Conservation (phyloP, 495 filamentous ascomycete genomes). For the Neurospora sp. region DNA sequence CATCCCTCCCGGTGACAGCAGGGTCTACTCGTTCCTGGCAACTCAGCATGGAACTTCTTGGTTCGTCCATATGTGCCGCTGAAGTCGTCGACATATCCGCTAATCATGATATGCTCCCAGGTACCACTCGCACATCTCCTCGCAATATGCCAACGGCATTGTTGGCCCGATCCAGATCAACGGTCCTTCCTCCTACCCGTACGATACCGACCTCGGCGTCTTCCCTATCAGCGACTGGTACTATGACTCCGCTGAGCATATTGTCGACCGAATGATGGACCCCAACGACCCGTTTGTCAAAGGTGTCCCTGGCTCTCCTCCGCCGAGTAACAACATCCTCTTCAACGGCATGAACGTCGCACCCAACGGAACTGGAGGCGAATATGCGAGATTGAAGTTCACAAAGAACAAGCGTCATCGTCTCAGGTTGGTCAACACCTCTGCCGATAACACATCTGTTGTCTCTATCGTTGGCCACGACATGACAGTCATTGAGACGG, state of each 20-base stretch:
- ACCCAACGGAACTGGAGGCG: slow-evolving; percentile 10
- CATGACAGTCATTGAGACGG: slow-evolving; percentile 33
- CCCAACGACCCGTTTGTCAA: slow-evolving; percentile 32
- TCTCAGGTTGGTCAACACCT: slow-evolving; percentile 39
- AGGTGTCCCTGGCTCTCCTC: slow-evolving; percentile 10
- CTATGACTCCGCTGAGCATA: slow-evolving; percentile 12
- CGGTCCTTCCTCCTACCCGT: slow-evolving; percentile 33
- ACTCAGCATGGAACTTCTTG: slow-evolving; percentile 43
- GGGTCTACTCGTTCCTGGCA: slow-evolving; percentile 42
- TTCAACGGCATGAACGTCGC: slow-evolving; percentile 29
- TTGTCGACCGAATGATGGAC: slow-evolving; percentile 13
- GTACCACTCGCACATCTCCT: slow-evolving; percentile 39
- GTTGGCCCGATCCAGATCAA: slow-evolving; percentile 39
- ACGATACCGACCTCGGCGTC: slow-evolving; percentile 44
- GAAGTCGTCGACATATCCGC: neutral
- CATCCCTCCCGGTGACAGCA: slow-evolving; percentile 25
- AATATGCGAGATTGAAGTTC: slow-evolving; percentile 19
- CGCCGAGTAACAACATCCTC: slow-evolving; percentile 11
- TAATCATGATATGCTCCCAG: slow-evolving; percentile 11
- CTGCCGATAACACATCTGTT: slow-evolving; percentile 21
- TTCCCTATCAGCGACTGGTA: slow-evolving; percentile 25
- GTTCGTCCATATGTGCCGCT: slow-evolving; percentile 17
- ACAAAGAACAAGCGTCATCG: slow-evolving; percentile 27
- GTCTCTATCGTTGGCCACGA: slow-evolving; percentile 32
- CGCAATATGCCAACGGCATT: slow-evolving; percentile 35